phyloP scores from a whole-genome alignment of 306 rosid species.

The Coriaria nepalensis region DNA sequence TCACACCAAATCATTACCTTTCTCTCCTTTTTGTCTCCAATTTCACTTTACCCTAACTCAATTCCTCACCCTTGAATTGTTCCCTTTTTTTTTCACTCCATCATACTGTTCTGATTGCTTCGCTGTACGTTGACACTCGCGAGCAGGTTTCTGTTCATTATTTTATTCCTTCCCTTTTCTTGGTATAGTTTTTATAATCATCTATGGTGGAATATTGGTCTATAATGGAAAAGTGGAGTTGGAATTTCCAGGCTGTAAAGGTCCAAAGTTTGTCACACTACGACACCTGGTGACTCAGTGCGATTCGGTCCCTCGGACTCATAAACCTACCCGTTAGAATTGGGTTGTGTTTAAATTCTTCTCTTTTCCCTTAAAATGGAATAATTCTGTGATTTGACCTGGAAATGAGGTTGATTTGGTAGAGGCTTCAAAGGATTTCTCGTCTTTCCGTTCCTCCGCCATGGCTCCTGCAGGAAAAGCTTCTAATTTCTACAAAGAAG shows the following conservation, averaged over 20 bases:
- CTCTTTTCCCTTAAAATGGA: constrained; percentile 17
- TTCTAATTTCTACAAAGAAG: constrained; percentile 64
- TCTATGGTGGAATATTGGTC: not conserved
- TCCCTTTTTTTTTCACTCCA: no score
- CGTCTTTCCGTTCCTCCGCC: not conserved
- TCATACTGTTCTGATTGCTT: no score
- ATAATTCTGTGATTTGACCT: constrained; percentile 18
- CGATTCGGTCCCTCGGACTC: not conserved
- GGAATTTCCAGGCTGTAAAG: constrained; percentile 5
- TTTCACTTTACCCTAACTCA: not conserved
- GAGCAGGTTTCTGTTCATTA: not conserved
- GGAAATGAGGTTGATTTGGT: constrained; percentile 26
- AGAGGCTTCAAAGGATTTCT: constrained; percentile 18
- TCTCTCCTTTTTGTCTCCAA: not conserved
- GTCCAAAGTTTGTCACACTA: not conserved
- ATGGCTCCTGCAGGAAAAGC: constrained; percentile 75
- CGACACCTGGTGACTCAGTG: not conserved
- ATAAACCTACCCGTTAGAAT: constrained; percentile 5
- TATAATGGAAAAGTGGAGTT: not conserved
- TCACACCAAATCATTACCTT: not conserved
- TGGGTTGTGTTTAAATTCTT: constrained; percentile 4
- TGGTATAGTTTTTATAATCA: not conserved
- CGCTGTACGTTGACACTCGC: no score
- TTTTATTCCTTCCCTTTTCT: not conserved
- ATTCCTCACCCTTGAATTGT: no score